These are phyloP conservation scores for Mycena sp. DNA, from an alignment of 1,284 basidiomycete species.

Conservation along the genomic window DNA sequence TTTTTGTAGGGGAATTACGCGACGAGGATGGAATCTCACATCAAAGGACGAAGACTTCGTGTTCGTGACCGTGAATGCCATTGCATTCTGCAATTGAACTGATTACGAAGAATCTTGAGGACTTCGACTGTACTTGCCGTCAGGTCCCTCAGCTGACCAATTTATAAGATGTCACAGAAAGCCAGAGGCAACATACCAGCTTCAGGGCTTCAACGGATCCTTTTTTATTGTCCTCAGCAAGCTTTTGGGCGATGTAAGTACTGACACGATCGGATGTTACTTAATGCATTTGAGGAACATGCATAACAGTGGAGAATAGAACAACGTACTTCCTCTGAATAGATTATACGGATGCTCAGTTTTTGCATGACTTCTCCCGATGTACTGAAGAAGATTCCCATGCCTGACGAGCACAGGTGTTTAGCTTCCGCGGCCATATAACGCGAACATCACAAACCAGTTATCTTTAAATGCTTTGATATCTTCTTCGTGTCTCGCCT, in stretches of 20 bases:
- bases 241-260: constrained; percentile 13
- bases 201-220: constrained; percentile 17
- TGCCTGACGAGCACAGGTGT: constrained; percentile 13
- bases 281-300: not conserved
- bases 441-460: not conserved
- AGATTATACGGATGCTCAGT: constrained; percentile 6
- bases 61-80: constrained; percentile 6
- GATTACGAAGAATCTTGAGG: not conserved
- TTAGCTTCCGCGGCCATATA: not conserved
- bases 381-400: constrained; percentile 12
- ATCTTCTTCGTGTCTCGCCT: constrained; percentile 14
- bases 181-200: not conserved
- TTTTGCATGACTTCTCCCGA: constrained; percentile 11
- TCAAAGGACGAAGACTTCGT: constrained; percentile 14
- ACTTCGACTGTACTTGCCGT: not conserved
- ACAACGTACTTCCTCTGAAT: constrained; percentile 9
- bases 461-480: constrained; percentile 14
- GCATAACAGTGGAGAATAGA: not conserved
- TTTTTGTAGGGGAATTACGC: not conserved
- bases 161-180: not conserved
- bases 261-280: constrained; percentile 21
- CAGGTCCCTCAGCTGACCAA: constrained; percentile 13
- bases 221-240: constrained; percentile 9
- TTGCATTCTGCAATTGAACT: constrained; percentile 4
- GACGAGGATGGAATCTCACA: not conserved